Conservation (phyloP, 164 flowering plant species). For the Magnolia officinalis region DNA sequence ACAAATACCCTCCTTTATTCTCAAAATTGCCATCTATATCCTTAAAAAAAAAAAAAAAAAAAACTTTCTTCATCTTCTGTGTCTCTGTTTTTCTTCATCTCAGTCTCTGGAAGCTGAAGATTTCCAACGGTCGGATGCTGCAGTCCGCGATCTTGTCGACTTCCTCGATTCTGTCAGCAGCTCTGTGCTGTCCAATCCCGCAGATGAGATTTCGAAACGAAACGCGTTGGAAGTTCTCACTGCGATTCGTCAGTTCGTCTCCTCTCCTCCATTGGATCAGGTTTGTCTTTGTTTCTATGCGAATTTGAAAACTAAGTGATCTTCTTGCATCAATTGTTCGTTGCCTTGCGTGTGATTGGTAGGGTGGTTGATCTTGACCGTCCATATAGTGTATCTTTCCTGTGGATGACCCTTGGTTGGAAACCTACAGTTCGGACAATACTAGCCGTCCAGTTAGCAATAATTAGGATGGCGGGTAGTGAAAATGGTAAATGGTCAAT, state of each 20-base stretch:
- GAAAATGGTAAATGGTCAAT: too few relatives aligned
- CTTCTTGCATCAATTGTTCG: too few relatives aligned
- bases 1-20: not conserved
- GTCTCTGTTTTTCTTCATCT: not conserved
- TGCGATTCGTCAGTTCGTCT: constrained; percentile 33
- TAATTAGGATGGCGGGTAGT: too few relatives aligned
- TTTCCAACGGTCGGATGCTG: constrained; percentile 18
- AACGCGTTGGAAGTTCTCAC: constrained; percentile 37
- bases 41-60: too few relatives aligned
- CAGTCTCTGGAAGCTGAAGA: constrained; percentile 46
- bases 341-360: too few relatives aligned
- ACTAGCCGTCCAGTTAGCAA: too few relatives aligned
- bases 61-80: not conserved
- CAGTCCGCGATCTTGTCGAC: constrained; percentile 32
- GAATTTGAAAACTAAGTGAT: not conserved
- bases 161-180: constrained; percentile 38
- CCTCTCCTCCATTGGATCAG: constrained; percentile 45
- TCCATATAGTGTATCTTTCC: too few relatives aligned
- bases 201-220: constrained; percentile 19
- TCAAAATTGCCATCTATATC: not conserved
- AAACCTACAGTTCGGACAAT: too few relatives aligned
- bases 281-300: constrained; percentile 20
- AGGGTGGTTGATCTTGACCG: too few relatives aligned
- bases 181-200: constrained; percentile 21
- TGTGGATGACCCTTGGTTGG: too few relatives aligned